phyloP scores from a whole-genome alignment of 164 flowering plant species.

The Vitis labrusca region DNA sequence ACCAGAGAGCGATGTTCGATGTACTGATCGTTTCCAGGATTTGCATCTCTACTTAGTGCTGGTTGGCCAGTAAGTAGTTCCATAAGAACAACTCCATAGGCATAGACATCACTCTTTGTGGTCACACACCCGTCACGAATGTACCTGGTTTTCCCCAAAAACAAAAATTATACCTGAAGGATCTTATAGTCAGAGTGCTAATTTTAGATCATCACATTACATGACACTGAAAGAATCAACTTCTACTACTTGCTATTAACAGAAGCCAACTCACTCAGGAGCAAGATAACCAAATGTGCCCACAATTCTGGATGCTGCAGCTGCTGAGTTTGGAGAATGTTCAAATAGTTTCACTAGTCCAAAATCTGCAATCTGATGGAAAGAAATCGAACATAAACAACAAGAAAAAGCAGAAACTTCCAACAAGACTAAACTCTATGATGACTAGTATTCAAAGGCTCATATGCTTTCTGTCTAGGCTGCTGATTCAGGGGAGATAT shows the following conservation, averaged over 20 bases:
- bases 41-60: slow-evolving; percentile 21
- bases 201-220: not conserved
- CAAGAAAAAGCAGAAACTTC: not conserved
- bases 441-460: not conserved
- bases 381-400: not conserved
- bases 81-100: slow-evolving; percentile 36
- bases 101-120: slow-evolving; percentile 34
- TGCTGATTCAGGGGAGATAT: not conserved
- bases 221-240: not conserved
- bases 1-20: slow-evolving; percentile 29
- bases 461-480: not conserved
- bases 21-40: slow-evolving; percentile 16
- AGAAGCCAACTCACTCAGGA: slow-evolving; percentile 31
- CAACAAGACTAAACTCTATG: not conserved
- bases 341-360: slow-evolving; percentile 34
- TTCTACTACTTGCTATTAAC: not conserved
- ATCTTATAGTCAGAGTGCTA: no score
- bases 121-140: slow-evolving; percentile 34
- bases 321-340: slow-evolving; percentile 23
- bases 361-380: slow-evolving; percentile 40
- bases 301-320: slow-evolving; percentile 27
- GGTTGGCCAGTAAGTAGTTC: slow-evolving; percentile 34
- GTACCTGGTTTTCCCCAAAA: no score
- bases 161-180: no score
- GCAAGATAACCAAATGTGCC: slow-evolving; percentile 48